Percentiles rank a stretch among this genome's conserved stretches.
Evolutionary conservation across 1,139 yeast genomes (phyloP).

Genomic region (Lodderomyces orthopsilosis): DNA sequence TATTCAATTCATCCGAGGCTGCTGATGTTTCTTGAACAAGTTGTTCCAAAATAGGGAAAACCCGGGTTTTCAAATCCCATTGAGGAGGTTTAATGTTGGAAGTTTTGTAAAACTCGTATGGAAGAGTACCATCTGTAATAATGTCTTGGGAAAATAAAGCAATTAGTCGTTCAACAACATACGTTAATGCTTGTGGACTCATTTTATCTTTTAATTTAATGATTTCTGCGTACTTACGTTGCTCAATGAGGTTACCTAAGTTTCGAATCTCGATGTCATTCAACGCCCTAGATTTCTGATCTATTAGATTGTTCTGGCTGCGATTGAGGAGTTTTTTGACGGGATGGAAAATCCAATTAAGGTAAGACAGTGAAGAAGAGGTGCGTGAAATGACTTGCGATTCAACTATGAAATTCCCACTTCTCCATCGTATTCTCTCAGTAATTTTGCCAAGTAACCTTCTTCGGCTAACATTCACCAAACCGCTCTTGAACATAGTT

Average conservation of each 20-base stretch:
- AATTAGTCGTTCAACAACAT: not conserved
- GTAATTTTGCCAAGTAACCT: slow-evolving; percentile 1
- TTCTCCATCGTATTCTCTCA: slow-evolving; percentile 5
- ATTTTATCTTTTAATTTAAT: not conserved
- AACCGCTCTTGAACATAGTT: not conserved
- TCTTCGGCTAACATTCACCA: not conserved
- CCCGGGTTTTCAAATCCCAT: not conserved
- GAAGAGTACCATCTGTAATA: not conserved
- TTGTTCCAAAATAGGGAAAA: not conserved
- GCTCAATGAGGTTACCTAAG: not conserved
- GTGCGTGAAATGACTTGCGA: not conserved
- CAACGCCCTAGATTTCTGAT: not conserved
- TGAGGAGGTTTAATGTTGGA: not conserved
- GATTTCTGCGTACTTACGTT: not conserved
- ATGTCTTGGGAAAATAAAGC: not conserved
- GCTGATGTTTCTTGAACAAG: not conserved
- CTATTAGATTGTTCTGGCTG: not conserved
- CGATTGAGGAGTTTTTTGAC: not conserved
- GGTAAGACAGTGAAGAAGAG: slow-evolving; percentile 1
- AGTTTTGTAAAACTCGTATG: not conserved
- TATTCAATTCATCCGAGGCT: not conserved
- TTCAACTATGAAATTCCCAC: not conserved
- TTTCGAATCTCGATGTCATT: not conserved
- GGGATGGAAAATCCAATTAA: slow-evolving; percentile 3
- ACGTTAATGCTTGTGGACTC: not conserved